A percentile compares a stretch with the other conserved stretches of the same genome.
Evolutionary conservation across 192 early-diverging fungal species (phyloP).

Genomic region (Coemansia sp.): DNA sequence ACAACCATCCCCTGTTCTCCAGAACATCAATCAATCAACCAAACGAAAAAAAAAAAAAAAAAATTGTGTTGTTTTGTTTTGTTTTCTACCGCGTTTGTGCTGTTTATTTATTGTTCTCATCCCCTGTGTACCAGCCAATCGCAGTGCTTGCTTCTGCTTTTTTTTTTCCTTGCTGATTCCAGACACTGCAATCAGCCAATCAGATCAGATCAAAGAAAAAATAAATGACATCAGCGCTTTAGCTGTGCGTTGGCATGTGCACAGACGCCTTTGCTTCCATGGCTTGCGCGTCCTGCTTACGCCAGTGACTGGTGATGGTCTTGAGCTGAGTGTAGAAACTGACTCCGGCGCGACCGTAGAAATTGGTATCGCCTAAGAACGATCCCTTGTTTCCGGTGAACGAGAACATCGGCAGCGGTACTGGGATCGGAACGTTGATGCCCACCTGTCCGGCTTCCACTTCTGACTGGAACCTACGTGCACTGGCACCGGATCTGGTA

Average conservation of each 20-base stretch:
- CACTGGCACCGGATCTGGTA: conserved; percentile 84
- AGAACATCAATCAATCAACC: too few species aligned
- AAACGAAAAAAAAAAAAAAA: conserved; percentile 3
- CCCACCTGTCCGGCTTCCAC: conserved; percentile 94
- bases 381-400: conserved; percentile 90
- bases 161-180: background rate
- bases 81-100: too few species aligned
- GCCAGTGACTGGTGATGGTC: conserved; percentile 94
- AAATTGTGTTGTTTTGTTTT: too few species aligned
- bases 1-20: too few species aligned
- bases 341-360: conserved; percentile 77
- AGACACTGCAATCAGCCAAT: conserved; percentile 2
- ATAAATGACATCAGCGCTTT: conserved; percentile 13
- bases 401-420: conserved; percentile 95
- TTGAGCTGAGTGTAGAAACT: conserved; percentile 92
- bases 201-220: background rate
- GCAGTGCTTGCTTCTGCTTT: background rate
- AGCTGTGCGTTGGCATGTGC: conserved; percentile 85
- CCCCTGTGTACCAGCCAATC: too few species aligned
- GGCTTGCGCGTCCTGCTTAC: conserved; percentile 74
- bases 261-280: conserved; percentile 61
- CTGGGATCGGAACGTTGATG: conserved; percentile 89
- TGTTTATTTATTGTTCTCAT: too few species aligned
- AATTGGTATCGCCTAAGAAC: conserved; percentile 94
- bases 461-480: conserved; percentile 83